These are phyloP conservation scores for Tolypocladium cylindrosporum DNA, from an alignment of 2,329 filamentous ascomycete genomes.

Conservation along the genomic window DNA sequence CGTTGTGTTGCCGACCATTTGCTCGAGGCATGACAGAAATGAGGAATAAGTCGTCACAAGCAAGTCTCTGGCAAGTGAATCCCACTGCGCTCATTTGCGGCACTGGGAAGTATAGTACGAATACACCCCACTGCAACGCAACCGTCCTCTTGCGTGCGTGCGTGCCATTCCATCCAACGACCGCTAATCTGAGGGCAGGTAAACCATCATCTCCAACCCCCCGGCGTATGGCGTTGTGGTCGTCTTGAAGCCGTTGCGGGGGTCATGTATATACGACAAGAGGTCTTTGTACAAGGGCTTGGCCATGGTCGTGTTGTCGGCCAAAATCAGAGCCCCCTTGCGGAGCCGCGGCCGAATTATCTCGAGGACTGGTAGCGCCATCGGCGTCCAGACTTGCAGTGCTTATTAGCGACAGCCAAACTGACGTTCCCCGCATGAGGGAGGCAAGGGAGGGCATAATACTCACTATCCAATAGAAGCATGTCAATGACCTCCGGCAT, in stretches of 20 bases:
- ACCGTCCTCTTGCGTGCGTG: neutral
- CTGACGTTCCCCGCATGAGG: neutral
- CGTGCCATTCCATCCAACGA: neutral
- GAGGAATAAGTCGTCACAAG: too few species aligned
- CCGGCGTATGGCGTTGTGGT: constrained; percentile 19
- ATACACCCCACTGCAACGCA: neutral
- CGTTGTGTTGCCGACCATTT: neutral
- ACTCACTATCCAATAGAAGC: constrained; percentile 51
- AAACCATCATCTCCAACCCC: constrained; percentile 14
- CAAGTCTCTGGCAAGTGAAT: too few species aligned
- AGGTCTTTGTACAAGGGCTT: constrained; percentile 33
- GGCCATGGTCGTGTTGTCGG: constrained; percentile 33
- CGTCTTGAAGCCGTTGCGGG: constrained; percentile 36
- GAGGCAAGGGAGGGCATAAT: neutral
- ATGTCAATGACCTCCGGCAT: constrained; percentile 42
- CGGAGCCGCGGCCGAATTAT: constrained; percentile 33
- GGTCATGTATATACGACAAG: constrained; percentile 31
- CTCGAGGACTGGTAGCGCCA: constrained; percentile 42
- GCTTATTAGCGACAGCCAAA: neutral
- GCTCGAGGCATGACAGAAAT: neutral
- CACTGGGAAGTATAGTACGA: too few species aligned
- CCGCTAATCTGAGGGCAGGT: neutral
- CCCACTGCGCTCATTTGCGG: too few species aligned
- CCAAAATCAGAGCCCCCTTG: constrained; percentile 35
- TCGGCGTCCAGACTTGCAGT: constrained; percentile 40